Evolutionary conservation across 345 rosid genomes (phyloP).

Genomic region (Aquilaria malaccensis): DNA sequence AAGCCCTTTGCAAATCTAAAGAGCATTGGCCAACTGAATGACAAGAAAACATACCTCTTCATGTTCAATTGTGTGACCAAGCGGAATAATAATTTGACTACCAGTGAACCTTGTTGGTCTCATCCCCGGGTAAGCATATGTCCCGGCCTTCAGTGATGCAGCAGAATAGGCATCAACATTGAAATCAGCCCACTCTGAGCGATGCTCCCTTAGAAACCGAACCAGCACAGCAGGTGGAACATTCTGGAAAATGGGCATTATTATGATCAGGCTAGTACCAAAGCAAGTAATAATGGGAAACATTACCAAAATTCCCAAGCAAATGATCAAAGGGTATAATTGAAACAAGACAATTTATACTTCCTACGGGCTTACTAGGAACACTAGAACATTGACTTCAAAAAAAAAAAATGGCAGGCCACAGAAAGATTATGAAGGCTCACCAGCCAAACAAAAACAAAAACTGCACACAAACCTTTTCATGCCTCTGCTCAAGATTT

Average conservation of each 20-base stretch:
- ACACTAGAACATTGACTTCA: no score
- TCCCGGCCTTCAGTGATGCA: slow-evolving; percentile 67
- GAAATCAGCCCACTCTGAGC: slow-evolving; percentile 99
- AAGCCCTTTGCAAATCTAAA: no score
- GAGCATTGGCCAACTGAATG: no score
- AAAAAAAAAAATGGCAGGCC: no score
- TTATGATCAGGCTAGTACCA: no score
- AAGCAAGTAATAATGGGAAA: no score
- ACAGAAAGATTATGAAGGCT: background rate
- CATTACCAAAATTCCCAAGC: no score
- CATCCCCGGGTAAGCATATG: slow-evolving; percentile 83
- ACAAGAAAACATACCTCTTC: slow-evolving; percentile 57
- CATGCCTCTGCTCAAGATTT: no score
- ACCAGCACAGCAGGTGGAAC: slow-evolving; percentile 94
- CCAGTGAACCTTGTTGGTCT: slow-evolving; percentile 95
- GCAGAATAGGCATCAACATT: slow-evolving; percentile 97
- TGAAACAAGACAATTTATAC: background rate
- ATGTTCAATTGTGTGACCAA: slow-evolving; percentile 93
- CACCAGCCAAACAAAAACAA: no score
- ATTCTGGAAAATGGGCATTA: slow-evolving; percentile 31
- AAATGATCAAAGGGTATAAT: background rate
- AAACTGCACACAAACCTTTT: no score
- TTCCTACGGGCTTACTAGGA: no score
- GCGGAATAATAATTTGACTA: slow-evolving; percentile 94
- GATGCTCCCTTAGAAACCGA: slow-evolving; percentile 94